Percentiles rank a stretch among this genome's conserved stretches.
Evolutionary conservation across 192 early-diverging fungal genomes (phyloP).

Genomic region (Paraglomus brasilianum): DNA sequence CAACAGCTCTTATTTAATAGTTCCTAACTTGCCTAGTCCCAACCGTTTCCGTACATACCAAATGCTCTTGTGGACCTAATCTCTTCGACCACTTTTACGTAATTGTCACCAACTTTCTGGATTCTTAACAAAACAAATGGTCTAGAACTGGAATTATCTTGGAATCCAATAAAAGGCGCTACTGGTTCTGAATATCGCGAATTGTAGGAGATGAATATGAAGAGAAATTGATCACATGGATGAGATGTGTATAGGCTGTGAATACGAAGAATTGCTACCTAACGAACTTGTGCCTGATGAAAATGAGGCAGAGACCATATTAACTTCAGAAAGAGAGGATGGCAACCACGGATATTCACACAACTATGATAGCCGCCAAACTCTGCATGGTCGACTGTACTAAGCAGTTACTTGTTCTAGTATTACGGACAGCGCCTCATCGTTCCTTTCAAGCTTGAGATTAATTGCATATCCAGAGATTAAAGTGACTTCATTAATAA

Average conservation of each 20-base stretch:
- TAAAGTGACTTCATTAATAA: too few species aligned
- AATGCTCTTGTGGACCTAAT: background rate
- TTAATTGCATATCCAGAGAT: too few species aligned
- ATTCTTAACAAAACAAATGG: background rate
- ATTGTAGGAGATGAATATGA: background rate
- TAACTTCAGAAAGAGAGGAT: background rate
- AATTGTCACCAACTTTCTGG: background rate
- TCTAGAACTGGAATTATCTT: conserved; percentile 23
- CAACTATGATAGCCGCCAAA: too few species aligned
- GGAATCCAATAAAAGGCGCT: conserved; percentile 26
- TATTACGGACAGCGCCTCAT: too few species aligned
- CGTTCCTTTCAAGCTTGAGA: too few species aligned
- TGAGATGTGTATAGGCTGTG: background rate
- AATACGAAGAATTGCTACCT: background rate
- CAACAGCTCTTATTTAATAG: background rate
- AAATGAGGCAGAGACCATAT: too few species aligned
- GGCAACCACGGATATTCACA: too few species aligned
- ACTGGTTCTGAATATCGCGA: background rate
- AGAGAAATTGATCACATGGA: background rate
- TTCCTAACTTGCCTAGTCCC: conserved; percentile 15
- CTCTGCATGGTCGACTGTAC: too few species aligned
- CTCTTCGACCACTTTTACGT: background rate
- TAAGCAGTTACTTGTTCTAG: too few species aligned
- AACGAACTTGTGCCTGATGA: conserved; percentile 4
- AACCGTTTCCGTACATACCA: background rate